phyloP scores from a whole-genome alignment of 257 asterid species.

The Solanum appendiculatum region DNA sequence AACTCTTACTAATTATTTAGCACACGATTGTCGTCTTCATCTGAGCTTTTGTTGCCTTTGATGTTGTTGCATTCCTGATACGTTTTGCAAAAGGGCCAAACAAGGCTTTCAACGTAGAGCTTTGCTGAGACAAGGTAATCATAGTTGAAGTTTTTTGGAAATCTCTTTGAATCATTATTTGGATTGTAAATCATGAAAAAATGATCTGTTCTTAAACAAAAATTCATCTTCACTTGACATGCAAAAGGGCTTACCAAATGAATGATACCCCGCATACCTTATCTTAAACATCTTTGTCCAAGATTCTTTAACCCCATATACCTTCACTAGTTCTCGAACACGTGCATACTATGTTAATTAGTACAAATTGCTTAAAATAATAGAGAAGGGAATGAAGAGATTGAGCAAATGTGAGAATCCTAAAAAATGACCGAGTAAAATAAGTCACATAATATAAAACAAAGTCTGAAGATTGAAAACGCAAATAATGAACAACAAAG shows the following conservation, averaged over 20 bases:
- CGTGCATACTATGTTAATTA: too few relatives aligned
- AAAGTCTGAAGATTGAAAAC: too few relatives aligned
- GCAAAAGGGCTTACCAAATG: slow-evolving; percentile 4
- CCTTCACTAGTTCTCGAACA: too few relatives aligned
- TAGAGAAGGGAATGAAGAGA: too few relatives aligned
- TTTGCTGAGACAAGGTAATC: neutral
- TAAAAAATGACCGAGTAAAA: too few relatives aligned
- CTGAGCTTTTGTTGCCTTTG: neutral
- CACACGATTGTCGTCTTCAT: neutral
- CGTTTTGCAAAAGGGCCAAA: neutral
- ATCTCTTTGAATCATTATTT: slow-evolving; percentile 11
- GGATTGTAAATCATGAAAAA: slow-evolving; percentile 22
- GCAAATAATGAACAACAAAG: too few relatives aligned
- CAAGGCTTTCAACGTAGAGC: slow-evolving; percentile 32
- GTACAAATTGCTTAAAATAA: too few relatives aligned
- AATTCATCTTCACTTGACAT: slow-evolving; percentile 25
- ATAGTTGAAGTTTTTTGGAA: slow-evolving; percentile 1
- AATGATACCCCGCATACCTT: neutral
- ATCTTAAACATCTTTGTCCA: slow-evolving; percentile 33
- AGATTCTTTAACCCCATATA: slow-evolving; percentile 17
- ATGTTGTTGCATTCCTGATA: neutral
- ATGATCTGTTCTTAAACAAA: slow-evolving; percentile 9
- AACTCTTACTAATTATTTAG: neutral
- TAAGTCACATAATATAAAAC: too few relatives aligned
- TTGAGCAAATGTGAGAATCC: too few relatives aligned